These are phyloP conservation scores for Mortierella hygrophila DNA, from an alignment of 192 early-diverging fungal genomes.

Conservation along the genomic window DNA sequence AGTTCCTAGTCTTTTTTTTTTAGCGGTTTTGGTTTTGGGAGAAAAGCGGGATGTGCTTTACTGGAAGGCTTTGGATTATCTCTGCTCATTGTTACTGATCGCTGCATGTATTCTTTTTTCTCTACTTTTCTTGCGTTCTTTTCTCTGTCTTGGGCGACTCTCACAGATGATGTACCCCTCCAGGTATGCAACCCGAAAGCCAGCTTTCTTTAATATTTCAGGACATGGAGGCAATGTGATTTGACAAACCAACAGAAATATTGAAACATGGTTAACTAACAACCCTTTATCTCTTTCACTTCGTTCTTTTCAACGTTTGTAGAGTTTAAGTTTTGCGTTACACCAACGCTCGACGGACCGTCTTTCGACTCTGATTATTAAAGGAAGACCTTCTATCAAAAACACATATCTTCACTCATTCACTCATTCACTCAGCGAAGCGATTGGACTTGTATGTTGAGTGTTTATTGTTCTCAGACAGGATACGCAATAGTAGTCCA, in stretches of 20 bases:
- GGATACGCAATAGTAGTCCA: too few relatives aligned
- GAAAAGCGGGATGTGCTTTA: background rate
- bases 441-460: too few relatives aligned
- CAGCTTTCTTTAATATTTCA: constrained; percentile 28
- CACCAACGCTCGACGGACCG: constrained; percentile 27
- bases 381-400: constrained; percentile 27
- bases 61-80: background rate
- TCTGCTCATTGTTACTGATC: background rate
- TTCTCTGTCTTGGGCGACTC: background rate
- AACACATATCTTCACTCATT: background rate
- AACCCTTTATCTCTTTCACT: background rate
- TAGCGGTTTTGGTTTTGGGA: background rate
- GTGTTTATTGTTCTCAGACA: background rate
- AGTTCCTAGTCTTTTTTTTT: constrained; percentile 57
- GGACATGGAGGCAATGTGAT: background rate
- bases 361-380: constrained; percentile 43
- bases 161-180: constrained; percentile 96
- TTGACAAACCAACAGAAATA: background rate
- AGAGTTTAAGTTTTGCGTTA: constrained; percentile 53
- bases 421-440: too few relatives aligned
- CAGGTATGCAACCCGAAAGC: constrained; percentile 62
- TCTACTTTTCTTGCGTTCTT: constrained; percentile 10
- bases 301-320: background rate
- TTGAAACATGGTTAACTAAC: constrained; percentile 4
- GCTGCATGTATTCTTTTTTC: constrained; percentile 12